These are phyloP conservation scores for Phaeotremella skinneri DNA, from an alignment of 768 basidiomycete species.

Conservation along the genomic window DNA sequence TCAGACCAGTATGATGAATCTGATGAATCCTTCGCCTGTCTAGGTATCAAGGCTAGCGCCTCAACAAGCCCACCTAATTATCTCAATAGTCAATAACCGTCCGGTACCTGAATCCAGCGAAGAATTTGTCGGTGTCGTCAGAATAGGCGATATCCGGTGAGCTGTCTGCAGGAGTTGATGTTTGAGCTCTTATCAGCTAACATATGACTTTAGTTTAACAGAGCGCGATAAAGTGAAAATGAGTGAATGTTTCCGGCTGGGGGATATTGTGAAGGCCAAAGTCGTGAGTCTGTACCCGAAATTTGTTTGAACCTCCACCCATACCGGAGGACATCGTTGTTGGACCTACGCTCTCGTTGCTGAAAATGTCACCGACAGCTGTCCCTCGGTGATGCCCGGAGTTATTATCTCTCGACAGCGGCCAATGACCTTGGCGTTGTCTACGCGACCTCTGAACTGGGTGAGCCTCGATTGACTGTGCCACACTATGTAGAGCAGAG, in stretches of 20 bases:
- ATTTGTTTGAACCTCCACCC: not conserved
- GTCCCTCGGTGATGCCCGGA: slow-evolving; percentile 51
- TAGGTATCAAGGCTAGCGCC: slow-evolving; percentile 51
- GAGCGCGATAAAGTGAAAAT: slow-evolving; percentile 49
- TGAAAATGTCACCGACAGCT: slow-evolving; percentile 30
- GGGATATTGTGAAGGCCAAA: slow-evolving; percentile 51
- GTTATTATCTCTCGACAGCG: slow-evolving; percentile 52
- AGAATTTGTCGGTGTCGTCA: slow-evolving; percentile 50
- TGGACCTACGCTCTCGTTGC: not conserved
- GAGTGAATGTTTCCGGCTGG: slow-evolving; percentile 51
- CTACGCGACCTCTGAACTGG: slow-evolving; percentile 48
- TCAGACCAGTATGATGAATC: not conserved
- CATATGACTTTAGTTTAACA: slow-evolving; percentile 24
- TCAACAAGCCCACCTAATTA: slow-evolving; percentile 47
- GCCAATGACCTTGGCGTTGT: slow-evolving; percentile 52
- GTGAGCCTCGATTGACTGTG: no score
- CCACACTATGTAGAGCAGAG: not conserved
- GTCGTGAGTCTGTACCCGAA: slow-evolving; percentile 42
- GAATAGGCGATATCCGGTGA: slow-evolving; percentile 50
- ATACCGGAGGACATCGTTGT: no score
- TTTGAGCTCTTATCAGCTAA: not conserved
- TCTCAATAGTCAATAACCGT: slow-evolving; percentile 45
- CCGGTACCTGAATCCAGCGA: slow-evolving; percentile 49
- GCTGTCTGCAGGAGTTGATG: not conserved
- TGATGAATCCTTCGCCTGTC: not conserved